Conservation (phyloP, 805 yeast genomes). For the Candida montana region DNA sequence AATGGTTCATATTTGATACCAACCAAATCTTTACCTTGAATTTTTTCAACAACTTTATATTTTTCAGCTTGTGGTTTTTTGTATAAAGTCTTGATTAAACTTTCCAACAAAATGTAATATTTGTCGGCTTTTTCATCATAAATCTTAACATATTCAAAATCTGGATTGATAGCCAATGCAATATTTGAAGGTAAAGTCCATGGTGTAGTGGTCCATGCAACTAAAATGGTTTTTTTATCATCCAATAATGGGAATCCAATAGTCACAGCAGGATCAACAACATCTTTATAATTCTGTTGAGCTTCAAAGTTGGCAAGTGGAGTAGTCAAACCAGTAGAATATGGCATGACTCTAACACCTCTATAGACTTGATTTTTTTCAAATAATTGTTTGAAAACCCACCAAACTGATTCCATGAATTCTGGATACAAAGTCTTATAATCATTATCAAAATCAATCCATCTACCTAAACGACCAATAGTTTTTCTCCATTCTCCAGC, state of each 20-base stretch:
- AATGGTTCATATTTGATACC: conserved; percentile 81
- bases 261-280: conserved; percentile 93
- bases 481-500: conserved; percentile 93
- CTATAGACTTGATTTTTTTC: conserved; percentile 87
- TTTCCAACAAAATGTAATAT: conserved; percentile 79
- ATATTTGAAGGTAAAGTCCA: conserved; percentile 98
- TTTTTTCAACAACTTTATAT: conserved; percentile 72
- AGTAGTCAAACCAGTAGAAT: conserved; percentile 95
- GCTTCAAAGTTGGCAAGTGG: conserved; percentile 98
- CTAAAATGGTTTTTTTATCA: conserved; percentile 77
- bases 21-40: conserved; percentile 72
- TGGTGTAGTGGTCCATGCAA: conserved; percentile 99
- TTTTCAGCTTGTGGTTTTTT: conserved; percentile 93
- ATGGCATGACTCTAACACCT: conserved; percentile 98
- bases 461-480: conserved; percentile 92
- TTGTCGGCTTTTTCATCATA: conserved; percentile 81
- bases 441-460: conserved; percentile 99
- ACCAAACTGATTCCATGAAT: conserved; percentile 98
- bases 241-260: conserved; percentile 77
- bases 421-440: conserved; percentile 93
- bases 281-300: conserved; percentile 96
- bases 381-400: conserved; percentile 90
- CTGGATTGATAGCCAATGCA: conserved; percentile 87
- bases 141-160: conserved; percentile 86
- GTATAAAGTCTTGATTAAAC: conserved; percentile 76